Evolutionary conservation across 169 alveolate species (phyloP).

Genomic region (Condylostoma magnum): DNA sequence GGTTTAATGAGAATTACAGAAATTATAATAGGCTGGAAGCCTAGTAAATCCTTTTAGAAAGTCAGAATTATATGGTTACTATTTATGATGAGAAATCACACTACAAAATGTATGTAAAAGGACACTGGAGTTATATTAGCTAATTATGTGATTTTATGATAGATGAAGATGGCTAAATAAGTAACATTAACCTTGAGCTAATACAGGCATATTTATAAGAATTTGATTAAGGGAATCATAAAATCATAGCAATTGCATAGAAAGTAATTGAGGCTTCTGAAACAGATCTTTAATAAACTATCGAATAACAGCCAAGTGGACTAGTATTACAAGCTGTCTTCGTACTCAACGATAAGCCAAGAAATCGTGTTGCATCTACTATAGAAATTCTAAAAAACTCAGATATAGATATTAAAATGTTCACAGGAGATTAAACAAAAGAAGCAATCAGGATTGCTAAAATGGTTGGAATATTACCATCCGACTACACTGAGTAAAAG

Average conservation of each 20-base stretch:
- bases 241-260: slow-evolving; percentile 51
- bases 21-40: too few relatives aligned
- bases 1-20: too few relatives aligned
- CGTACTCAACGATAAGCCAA: slow-evolving; percentile 36
- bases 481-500: slow-evolving; percentile 33
- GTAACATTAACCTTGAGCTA: too few relatives aligned
- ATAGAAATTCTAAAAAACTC: slow-evolving; percentile 36
- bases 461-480: slow-evolving; percentile 56
- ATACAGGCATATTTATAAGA: too few relatives aligned
- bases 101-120: too few relatives aligned
- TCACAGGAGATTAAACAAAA: slow-evolving; percentile 72
- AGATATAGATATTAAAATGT: slow-evolving; percentile 67
- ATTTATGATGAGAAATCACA: too few relatives aligned
- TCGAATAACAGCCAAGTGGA: background rate
- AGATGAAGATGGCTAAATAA: too few relatives aligned
- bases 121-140: too few relatives aligned
- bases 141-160: too few relatives aligned
- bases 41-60: too few relatives aligned
- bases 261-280: slow-evolving; percentile 42
- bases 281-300: slow-evolving; percentile 6
- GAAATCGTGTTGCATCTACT: too few relatives aligned
- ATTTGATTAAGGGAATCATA: background rate
- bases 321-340: background rate
- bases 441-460: slow-evolving; percentile 68
- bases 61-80: too few relatives aligned